Conservation (phyloP, 2,329 filamentous ascomycete genomes). For the Claviceps maximensis region DNA sequence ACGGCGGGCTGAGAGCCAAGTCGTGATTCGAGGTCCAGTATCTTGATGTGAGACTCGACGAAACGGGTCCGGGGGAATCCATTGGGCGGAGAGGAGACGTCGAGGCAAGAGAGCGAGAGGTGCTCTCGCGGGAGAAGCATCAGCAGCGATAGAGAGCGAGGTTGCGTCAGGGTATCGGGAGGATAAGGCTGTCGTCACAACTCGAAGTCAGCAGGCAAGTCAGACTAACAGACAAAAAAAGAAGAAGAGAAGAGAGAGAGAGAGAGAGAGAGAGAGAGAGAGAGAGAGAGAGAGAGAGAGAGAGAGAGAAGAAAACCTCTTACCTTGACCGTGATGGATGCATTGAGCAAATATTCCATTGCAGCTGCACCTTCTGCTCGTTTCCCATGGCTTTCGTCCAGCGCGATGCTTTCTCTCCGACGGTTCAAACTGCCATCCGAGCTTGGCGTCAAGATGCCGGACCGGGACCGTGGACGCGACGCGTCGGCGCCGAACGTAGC, state of each 20-base stretch:
- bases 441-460: conserved; percentile 27
- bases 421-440: conserved; percentile 26
- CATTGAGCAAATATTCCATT: conserved; percentile 39
- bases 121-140: conserved; percentile 49
- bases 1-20: conserved; percentile 40
- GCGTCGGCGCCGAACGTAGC: conserved; percentile 27
- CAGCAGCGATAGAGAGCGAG: conserved; percentile 43
- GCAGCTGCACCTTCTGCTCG: conserved; percentile 22
- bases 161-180: conserved; percentile 35
- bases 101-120: conserved; percentile 48
- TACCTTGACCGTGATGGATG: conserved; percentile 40
- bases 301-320: background rate
- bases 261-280: background rate
- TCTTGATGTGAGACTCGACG: conserved; percentile 49
- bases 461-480: conserved; percentile 32
- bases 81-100: conserved; percentile 36
- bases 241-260: background rate
- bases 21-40: conserved; percentile 50
- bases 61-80: conserved; percentile 39
- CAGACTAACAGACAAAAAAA: background rate
- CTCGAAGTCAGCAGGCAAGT: conserved; percentile 8
- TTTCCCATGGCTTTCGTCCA: conserved; percentile 22
- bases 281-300: background rate
- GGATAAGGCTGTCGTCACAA: conserved; percentile 36
- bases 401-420: conserved; percentile 16